These are phyloP conservation scores for Penicillium olsonii DNA, from an alignment of 2,329 filamentous ascomycete species.

Conservation along the genomic window DNA sequence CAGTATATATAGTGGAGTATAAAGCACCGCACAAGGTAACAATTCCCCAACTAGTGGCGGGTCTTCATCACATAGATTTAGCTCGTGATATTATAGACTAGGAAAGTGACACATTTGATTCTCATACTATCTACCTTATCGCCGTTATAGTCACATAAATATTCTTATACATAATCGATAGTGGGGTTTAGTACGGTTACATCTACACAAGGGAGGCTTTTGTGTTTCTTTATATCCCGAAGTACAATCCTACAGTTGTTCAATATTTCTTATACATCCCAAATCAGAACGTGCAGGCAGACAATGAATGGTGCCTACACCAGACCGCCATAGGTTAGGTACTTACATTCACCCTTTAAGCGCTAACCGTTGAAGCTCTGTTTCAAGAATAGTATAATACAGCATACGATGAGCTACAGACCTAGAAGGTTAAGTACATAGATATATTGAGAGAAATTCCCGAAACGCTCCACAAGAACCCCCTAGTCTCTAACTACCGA, in stretches of 20 bases:
- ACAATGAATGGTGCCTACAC: slow-evolving; percentile 27
- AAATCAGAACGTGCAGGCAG: slow-evolving; percentile 27
- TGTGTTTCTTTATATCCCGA: slow-evolving; percentile 31
- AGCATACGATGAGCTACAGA: slow-evolving; percentile 20
- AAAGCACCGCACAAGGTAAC: slow-evolving; percentile 31
- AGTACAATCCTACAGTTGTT: slow-evolving; percentile 25
- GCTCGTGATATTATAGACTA: slow-evolving; percentile 28
- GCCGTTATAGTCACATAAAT: slow-evolving; percentile 31
- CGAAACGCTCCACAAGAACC: slow-evolving; percentile 24
- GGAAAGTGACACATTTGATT: slow-evolving; percentile 30
- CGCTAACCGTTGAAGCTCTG: slow-evolving; percentile 23
- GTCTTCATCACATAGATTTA: slow-evolving; percentile 28
- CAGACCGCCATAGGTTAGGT: slow-evolving; percentile 35
- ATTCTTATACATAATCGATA: slow-evolving; percentile 33
- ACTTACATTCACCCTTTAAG: slow-evolving; percentile 34
- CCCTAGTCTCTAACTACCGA: slow-evolving; percentile 25
- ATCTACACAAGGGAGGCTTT: slow-evolving; percentile 34
- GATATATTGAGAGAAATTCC: slow-evolving; percentile 26
- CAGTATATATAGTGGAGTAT: slow-evolving; percentile 28
- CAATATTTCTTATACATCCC: slow-evolving; percentile 29
- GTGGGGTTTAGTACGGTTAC: slow-evolving; percentile 26
- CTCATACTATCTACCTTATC: slow-evolving; percentile 25
- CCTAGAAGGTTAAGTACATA: slow-evolving; percentile 26
- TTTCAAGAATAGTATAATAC: slow-evolving; percentile 27
- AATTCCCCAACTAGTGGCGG: slow-evolving; percentile 24